Evolutionary conservation across 805 yeast genomes (phyloP).

Genomic region (Pichia cabralensis): DNA sequence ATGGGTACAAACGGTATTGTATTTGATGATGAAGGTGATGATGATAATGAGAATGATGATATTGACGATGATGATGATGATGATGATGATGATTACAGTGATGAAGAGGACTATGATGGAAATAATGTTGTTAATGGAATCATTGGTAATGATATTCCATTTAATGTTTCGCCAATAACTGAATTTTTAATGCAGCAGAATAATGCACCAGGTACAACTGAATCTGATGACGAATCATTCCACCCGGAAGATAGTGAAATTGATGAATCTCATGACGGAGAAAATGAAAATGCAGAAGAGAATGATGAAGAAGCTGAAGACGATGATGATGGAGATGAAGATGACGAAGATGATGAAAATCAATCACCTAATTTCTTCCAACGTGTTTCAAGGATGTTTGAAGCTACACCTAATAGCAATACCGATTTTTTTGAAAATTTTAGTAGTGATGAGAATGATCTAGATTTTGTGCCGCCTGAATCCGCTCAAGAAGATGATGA

Average conservation of each 20-base stretch:
- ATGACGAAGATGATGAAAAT: too few species aligned
- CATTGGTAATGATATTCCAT: neutral
- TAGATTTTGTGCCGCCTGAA: too few species aligned
- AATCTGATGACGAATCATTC: neutral
- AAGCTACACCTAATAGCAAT: too few species aligned
- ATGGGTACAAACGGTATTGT: too few species aligned
- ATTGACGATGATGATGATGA: constrained; percentile 7
- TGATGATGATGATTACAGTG: constrained; percentile 1
- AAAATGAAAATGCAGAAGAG: neutral
- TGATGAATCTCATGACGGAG: neutral
- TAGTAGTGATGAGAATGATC: too few species aligned
- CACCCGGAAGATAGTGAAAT: neutral
- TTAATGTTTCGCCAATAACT: too few species aligned
- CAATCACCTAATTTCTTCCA: too few species aligned
- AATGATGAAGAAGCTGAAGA: neutral
- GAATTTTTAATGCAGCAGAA: too few species aligned
- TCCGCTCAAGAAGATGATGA: too few species aligned
- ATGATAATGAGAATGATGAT: neutral
- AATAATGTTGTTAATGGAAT: neutral
- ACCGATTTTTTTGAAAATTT: too few species aligned
- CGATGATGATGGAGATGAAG: too few species aligned
- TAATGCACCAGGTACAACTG: neutral
- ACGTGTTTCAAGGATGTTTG: too few species aligned
- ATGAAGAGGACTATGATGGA: constrained; percentile 2
- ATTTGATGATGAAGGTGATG: neutral